Evolutionary conservation across 768 basidiomycete species (phyloP), one percentile per base, ranked within the genome.

Genomic region (Leucosporidium creatinivorum): DNA sequence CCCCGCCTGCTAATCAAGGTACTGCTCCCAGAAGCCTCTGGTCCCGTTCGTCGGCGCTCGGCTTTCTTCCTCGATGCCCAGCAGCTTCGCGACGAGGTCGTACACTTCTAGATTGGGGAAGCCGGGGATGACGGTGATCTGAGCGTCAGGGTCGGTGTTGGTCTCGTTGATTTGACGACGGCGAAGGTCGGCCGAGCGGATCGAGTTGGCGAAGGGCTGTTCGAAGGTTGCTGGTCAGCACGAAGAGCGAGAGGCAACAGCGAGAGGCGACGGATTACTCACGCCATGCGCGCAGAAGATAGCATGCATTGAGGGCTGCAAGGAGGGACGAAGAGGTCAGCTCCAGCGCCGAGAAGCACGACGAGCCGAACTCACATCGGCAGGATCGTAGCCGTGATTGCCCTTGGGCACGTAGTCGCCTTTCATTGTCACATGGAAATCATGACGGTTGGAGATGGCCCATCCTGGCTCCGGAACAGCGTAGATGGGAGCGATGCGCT

Each of bases 51-150:
- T 90, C 23, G 77, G 73, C 36, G 86, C 87, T 23, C 67, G 6
- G 26, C 3, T 13, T 13, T 83, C 82, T 59, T 13, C 79, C 73
- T 71, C 84, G 81, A 73, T 55, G 9, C 58, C 55, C 39, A 73
- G 39, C 49, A 70, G 31, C 25, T 31, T 44, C 13, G 67, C 69
- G 5, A 73, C 55, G 23, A 72, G 65, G 25, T 66, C 87, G 77
- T 93, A 93, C 33, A 96, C 79, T 79, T 94, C 86, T 49, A 93
- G 84, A 71, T 93, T 94, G 75, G 82, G 78, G 79, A 94, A 93
- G n/a, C 85, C 84, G 36, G 89, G 82, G 81, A 93, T 88, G 65
- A 91, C 82, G 74, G 51, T 64, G 61, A 70, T 67, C 15, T 30
- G 50, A 0, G 50, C 28, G 51, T 47, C 17, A 69, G 69, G 26